Evolutionary conservation across 331 rosid genomes (phyloP), one percentile per base, ranked within the genome.

Genomic region (Cucumis variabilis): DNA sequence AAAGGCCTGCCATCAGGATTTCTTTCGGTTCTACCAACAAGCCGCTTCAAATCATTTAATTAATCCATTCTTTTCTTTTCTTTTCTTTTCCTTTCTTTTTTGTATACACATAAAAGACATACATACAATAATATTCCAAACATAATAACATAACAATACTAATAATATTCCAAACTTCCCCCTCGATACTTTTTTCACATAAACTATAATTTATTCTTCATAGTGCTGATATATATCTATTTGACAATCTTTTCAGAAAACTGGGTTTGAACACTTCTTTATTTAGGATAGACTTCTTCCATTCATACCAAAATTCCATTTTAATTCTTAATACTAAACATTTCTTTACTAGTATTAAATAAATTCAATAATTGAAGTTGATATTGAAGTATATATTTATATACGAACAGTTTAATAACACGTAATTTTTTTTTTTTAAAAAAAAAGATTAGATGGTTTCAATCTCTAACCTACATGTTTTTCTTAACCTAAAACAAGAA

Each of bases 1-100:
- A 63, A 63, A 14, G 65, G 65, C 65, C 65, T 58, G 30, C 68
- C 10, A 15, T 11, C 16, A 55, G 27, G 51, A 53, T 55, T 80
- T 28, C 69, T 80, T 80, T 80, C 85, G 85, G 85, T 80, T 25
- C 25, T 28, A 12, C 27, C 27, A 10, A 13, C 70, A 80, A 77
- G 7, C n/a, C 41, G 66, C 44, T 77, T 50, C 11, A 19, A 69
- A 19, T 55, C 4, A 80, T 79, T 79, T 79, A 53, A 17, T 55
- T 80, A 53, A 15, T 78, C 6, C 30, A 79, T 51, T 3, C n/a
- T 14, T 79, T 5, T 6, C 20, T 28, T 71, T 33, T 17, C 17
- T 55, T 53, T 55, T 55, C 37, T 33, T 79, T 4, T 55, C 17
- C 15, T 70, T 33, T 17, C 48, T 17, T 58, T 58, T 55, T 15